A percentile compares a stretch with the other conserved stretches of the same genome.
These are phyloP conservation scores for Fusarium hainanense DNA, from an alignment of 2,329 filamentous ascomycete species.

Conservation along the genomic window DNA sequence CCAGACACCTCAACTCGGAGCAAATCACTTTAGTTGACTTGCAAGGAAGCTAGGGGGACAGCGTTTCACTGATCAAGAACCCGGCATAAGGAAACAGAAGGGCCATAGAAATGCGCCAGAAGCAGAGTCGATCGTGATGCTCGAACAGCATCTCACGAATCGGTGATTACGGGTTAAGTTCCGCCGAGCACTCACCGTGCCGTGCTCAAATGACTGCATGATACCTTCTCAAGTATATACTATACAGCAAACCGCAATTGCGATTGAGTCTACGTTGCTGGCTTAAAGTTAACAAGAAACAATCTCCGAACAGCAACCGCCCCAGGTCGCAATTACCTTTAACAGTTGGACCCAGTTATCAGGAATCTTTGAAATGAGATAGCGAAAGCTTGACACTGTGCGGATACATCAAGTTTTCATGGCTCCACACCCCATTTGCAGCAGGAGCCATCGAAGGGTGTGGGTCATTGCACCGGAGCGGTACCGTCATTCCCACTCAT, in stretches of 20 bases:
- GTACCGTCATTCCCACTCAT: slow-evolving; percentile 41
- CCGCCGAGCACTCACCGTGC: slow-evolving; percentile 1
- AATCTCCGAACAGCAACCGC: slow-evolving; percentile 1
- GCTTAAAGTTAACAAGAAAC: slow-evolving; percentile 8
- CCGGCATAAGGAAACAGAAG: slow-evolving; percentile 21
- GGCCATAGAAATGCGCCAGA: slow-evolving; percentile 17
- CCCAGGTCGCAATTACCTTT: not conserved
- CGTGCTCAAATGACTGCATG: not conserved
- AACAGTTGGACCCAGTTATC: slow-evolving; percentile 2
- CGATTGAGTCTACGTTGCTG: not conserved
- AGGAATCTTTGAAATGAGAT: slow-evolving; percentile 20
- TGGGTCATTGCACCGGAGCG: slow-evolving; percentile 22
- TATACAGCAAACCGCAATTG: not conserved
- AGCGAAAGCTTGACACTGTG: slow-evolving; percentile 24
- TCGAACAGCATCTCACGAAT: slow-evolving; percentile 12
- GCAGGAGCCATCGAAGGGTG: slow-evolving; percentile 27
- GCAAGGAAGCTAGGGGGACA: slow-evolving; percentile 1
- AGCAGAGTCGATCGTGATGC: slow-evolving; percentile 27
- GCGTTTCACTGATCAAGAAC: slow-evolving; percentile 18
- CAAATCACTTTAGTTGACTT: slow-evolving; percentile 12
- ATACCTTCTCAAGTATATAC: not conserved
- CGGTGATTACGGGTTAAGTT: slow-evolving; percentile 5
- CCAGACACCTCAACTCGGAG: slow-evolving; percentile 6
- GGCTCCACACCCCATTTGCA: slow-evolving; percentile 37
- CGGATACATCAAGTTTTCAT: slow-evolving; percentile 26